These are phyloP conservation scores for Ilex paraguariensis DNA, from an alignment of 305 asterid species.

Conservation along the genomic window DNA sequence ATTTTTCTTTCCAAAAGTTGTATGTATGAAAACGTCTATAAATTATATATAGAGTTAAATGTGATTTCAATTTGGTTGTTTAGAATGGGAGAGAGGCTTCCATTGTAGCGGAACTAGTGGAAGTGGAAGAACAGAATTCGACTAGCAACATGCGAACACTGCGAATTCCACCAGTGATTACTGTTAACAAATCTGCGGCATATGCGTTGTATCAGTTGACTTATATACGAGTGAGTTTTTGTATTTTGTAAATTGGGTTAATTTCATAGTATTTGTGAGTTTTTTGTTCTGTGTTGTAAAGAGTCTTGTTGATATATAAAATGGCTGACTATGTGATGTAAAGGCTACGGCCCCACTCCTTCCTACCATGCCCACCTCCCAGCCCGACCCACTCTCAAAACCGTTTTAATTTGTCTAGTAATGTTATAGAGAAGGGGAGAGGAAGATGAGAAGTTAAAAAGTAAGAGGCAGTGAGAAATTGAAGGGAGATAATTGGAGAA, in stretches of 20 bases:
- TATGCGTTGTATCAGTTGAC: slow-evolving; percentile 79
- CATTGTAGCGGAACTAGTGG: slow-evolving; percentile 89
- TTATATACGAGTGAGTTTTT: slow-evolving; percentile 59
- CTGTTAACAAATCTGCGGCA: slow-evolving; percentile 77
- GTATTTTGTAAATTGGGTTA: neutral
- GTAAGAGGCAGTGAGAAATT: no score
- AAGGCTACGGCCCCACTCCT: no score
- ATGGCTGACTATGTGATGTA: no score
- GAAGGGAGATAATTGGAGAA: no score
- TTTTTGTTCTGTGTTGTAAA: no score
- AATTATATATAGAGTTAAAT: neutral
- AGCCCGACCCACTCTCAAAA: no score
- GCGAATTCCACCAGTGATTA: slow-evolving; percentile 73
- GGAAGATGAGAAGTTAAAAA: no score
- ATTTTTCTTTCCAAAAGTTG: neutral
- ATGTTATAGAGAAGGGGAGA: no score
- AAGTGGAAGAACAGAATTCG: slow-evolving; percentile 76
- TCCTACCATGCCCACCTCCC: no score
- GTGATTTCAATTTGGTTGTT: neutral
- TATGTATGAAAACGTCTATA: neutral
- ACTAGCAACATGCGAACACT: slow-evolving; percentile 70
- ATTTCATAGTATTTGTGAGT: no score
- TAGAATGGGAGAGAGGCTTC: slow-evolving; percentile 90
- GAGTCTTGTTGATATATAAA: no score
- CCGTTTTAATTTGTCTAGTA: no score